phyloP scores from a whole-genome alignment of 2,329 filamentous ascomycete species.

The Fusarium armeniacum region DNA sequence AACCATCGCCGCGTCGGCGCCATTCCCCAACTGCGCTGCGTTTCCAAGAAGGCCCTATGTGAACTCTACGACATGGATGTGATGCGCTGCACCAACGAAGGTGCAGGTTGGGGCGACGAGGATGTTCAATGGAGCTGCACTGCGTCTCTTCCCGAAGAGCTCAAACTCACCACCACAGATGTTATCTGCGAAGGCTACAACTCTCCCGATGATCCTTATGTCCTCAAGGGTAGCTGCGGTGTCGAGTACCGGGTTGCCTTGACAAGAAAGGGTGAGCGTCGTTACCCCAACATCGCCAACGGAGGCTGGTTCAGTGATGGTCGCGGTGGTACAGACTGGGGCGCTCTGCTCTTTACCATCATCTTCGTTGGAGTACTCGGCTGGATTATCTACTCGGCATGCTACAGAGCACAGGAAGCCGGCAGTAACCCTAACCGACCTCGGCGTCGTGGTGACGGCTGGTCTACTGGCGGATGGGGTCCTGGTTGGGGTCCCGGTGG shows the following conservation, averaged over 20 bases:
- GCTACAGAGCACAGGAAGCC: constrained; percentile 41
- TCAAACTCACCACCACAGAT: constrained; percentile 85
- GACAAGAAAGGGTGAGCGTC: constrained; percentile 80
- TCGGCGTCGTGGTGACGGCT: constrained; percentile 49
- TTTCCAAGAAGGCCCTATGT: constrained; percentile 75
- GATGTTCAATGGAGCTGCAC: constrained; percentile 94
- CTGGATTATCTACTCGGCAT: constrained; percentile 74
- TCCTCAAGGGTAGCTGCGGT: constrained; percentile 93
- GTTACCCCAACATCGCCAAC: constrained; percentile 71
- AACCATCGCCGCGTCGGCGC: constrained; percentile 80
- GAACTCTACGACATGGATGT: constrained; percentile 80
- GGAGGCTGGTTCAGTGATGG: constrained; percentile 55
- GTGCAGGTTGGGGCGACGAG: constrained; percentile 81
- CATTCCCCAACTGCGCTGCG: constrained; percentile 83
- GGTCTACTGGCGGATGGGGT: constrained; percentile 56
- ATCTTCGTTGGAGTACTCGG: constrained; percentile 71
- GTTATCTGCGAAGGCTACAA: constrained; percentile 94
- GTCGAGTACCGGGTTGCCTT: constrained; percentile 88
- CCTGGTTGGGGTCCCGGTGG: constrained; percentile 57
- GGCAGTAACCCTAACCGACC: constrained; percentile 27
- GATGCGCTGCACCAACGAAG: constrained; percentile 92
- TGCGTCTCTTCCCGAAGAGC: constrained; percentile 70
- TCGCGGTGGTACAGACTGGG: constrained; percentile 52
- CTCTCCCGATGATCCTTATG: constrained; percentile 80
- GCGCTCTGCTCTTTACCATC: constrained; percentile 68